Conservation (phyloP, 441 rosid species). For the Rhodomyrtus psidioides region DNA sequence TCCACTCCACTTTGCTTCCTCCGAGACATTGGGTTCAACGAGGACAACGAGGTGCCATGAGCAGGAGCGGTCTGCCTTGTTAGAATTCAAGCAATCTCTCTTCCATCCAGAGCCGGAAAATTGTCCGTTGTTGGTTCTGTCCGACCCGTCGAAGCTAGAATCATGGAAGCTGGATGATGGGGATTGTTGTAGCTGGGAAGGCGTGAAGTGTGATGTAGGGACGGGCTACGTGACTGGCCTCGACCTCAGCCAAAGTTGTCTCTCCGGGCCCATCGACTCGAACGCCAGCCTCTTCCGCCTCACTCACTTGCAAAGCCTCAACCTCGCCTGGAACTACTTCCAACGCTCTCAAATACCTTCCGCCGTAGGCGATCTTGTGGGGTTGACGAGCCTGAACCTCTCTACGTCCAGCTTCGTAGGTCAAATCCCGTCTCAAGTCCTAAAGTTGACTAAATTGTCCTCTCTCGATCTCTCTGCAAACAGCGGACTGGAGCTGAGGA, state of each 20-base stretch:
- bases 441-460: background rate
- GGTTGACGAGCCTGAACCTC: background rate
- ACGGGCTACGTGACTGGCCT: background rate
- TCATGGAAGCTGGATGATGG: background rate
- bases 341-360: background rate
- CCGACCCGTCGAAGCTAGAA: no score
- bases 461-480: background rate
- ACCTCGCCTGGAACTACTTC: rapidly evolving
- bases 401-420: rapidly evolving
- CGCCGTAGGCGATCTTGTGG: background rate
- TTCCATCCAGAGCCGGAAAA: no score
- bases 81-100: background rate
- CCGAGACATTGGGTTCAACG: background rate
- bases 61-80: background rate
- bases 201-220: background rate
- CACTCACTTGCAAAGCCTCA: background rate
- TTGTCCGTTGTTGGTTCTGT: no score
- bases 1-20: background rate
- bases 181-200: background rate
- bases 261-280: background rate
- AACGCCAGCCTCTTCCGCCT: background rate
- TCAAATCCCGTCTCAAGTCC: background rate
- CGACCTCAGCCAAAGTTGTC: rapidly evolving
- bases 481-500: rapidly evolving
- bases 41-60: background rate